Percentiles rank a stretch among this genome's conserved stretches.
phyloP scores from a whole-genome alignment of 1,284 basidiomycete species.

The Heliocybe sulcata region DNA sequence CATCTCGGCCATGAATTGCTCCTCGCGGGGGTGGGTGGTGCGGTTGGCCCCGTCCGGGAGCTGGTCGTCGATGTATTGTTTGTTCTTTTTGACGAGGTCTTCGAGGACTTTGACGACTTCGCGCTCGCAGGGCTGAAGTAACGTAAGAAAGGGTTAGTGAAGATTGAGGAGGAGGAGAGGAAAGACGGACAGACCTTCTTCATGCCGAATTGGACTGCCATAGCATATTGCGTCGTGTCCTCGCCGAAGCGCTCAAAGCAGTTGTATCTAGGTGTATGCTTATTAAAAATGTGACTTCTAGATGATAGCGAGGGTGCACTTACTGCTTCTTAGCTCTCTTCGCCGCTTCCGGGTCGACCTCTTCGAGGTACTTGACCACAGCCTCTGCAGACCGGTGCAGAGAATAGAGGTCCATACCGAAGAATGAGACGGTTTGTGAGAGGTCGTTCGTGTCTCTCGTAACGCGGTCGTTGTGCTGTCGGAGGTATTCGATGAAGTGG shows the following conservation, averaged over 20 bases:
- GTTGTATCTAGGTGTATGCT: conserved; percentile 14
- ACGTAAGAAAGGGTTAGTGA: background rate
- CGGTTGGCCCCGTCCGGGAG: conserved; percentile 2
- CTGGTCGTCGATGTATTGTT: conserved; percentile 15
- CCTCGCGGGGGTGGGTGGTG: conserved; percentile 14
- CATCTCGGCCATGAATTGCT: conserved; percentile 22
- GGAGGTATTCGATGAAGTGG: conserved; percentile 16
- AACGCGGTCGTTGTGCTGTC: conserved; percentile 15
- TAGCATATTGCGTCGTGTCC: conserved; percentile 19
- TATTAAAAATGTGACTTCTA: background rate
- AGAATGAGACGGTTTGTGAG: conserved; percentile 17
- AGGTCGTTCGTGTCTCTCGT: conserved; percentile 10
- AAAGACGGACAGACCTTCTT: conserved; percentile 12
- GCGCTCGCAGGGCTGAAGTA: conserved; percentile 17
- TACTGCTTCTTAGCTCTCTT: conserved; percentile 18
- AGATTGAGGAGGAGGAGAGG: background rate
- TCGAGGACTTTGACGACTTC: conserved; percentile 19
- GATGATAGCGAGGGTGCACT: background rate
- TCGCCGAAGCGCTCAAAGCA: conserved; percentile 22
- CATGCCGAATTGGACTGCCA: conserved; percentile 17
- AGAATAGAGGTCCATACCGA: conserved; percentile 22
- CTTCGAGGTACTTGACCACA: conserved; percentile 18
- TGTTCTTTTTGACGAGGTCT: conserved; percentile 14
- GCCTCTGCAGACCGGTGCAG: conserved; percentile 18
- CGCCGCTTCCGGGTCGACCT: conserved; percentile 19